Evolutionary conservation across 768 basidiomycete species (phyloP).

Genomic region (Pleurotus giganteus): DNA sequence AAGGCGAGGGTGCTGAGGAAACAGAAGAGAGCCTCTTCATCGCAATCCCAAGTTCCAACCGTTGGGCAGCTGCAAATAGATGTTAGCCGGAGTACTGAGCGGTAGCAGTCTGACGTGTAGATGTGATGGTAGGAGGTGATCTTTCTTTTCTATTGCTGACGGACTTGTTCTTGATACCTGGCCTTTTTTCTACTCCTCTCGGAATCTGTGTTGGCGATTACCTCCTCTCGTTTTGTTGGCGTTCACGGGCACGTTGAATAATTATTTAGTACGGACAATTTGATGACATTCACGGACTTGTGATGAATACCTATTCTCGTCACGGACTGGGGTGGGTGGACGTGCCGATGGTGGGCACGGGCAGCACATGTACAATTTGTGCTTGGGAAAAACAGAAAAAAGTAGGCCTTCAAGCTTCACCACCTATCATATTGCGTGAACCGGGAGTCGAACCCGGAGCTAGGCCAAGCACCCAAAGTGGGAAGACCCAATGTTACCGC

Average conservation of each 20-base stretch:
- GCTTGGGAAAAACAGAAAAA: neutral
- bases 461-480: slow-evolving; percentile 43
- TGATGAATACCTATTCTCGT: too few species aligned
- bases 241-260: neutral
- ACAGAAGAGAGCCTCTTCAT: slow-evolving; percentile 45
- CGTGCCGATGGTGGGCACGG: neutral
- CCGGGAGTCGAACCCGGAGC: slow-evolving; percentile 58
- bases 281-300: neutral
- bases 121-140: neutral
- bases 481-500: slow-evolving; percentile 89
- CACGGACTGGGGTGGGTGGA: neutral
- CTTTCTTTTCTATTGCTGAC: neutral
- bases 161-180: neutral
- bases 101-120: neutral
- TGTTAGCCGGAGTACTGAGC: slow-evolving; percentile 2
- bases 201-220: neutral
- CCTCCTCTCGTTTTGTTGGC: neutral
- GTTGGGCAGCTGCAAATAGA: neutral
- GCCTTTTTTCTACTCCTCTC: too few species aligned
- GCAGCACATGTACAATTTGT: neutral
- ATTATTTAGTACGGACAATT: neutral
- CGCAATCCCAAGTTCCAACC: slow-evolving; percentile 26
- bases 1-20: slow-evolving; percentile 45
- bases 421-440: slow-evolving; percentile 41
- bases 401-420: neutral